Evolutionary conservation across 176 grass and related monocot genomes (phyloP).

Genomic region (Cenchrus americanus): DNA sequence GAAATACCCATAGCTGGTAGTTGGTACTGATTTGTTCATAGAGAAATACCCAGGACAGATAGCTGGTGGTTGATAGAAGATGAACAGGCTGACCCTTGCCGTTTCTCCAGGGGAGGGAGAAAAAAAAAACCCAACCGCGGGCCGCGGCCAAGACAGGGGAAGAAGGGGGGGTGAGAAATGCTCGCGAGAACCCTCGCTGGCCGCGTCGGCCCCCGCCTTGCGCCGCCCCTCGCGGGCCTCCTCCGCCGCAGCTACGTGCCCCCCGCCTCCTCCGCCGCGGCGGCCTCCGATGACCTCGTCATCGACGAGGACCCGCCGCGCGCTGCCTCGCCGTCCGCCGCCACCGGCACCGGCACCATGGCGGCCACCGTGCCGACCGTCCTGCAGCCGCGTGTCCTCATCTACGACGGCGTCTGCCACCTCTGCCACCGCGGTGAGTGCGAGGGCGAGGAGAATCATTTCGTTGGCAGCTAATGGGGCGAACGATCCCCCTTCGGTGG

Average conservation of each 20-base stretch:
- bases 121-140: not conserved
- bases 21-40: no score
- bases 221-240: not conserved
- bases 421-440: conserved; percentile 86
- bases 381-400: conserved; percentile 91
- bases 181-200: conserved; percentile 48
- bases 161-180: conserved; percentile 16
- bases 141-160: conserved; percentile 11
- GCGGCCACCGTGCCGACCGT: conserved; percentile 55
- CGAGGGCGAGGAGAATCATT: conserved; percentile 1
- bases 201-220: conserved; percentile 29
- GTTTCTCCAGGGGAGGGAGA: not conserved
- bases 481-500: not conserved
- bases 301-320: conserved; percentile 46
- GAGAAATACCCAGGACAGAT: no score
- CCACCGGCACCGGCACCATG: not conserved
- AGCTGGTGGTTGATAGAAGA: no score
- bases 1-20: no score
- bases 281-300: conserved; percentile 18
- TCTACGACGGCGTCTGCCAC: conserved; percentile 97
- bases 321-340: not conserved
- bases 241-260: conserved; percentile 7
- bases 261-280: not conserved
- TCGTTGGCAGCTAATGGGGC: conserved; percentile 18
- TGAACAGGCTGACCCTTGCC: no score